Evolutionary conservation across 1,284 basidiomycete genomes (phyloP).

Genomic region (Albatrellus sp.): DNA sequence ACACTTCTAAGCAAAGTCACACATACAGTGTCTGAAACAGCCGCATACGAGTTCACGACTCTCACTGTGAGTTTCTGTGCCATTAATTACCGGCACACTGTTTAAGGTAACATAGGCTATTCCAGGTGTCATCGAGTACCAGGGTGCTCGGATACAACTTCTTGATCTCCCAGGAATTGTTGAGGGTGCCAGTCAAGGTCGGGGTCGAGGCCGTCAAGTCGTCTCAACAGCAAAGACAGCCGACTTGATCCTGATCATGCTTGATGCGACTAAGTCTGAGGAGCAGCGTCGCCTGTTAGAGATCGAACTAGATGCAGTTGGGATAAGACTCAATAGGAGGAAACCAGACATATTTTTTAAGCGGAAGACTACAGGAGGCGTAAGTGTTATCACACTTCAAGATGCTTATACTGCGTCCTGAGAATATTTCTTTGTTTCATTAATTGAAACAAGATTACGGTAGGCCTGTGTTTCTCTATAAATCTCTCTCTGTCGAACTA

Average conservation of each 20-base stretch:
- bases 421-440: neutral
- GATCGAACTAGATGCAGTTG: constrained; percentile 90
- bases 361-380: constrained; percentile 83
- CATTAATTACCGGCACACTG: constrained; percentile 1
- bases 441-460: constrained; percentile 35
- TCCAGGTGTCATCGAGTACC: constrained; percentile 88
- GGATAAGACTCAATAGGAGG: constrained; percentile 84
- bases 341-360: constrained; percentile 84
- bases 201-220: constrained; percentile 92
- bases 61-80: constrained; percentile 47
- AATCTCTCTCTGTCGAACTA: constrained; percentile 4
- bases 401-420: neutral
- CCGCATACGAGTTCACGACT: constrained; percentile 95
- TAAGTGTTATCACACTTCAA: constrained; percentile 28
- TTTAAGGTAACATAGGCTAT: constrained; percentile 54
- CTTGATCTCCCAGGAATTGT: constrained; percentile 97
- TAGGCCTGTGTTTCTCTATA: constrained; percentile 15
- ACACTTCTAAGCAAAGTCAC: constrained; percentile 89
- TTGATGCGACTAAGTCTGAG: constrained; percentile 93
- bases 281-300: constrained; percentile 86
- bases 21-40: constrained; percentile 79
- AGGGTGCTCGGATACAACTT: constrained; percentile 87
- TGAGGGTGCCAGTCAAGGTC: constrained; percentile 88
- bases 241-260: constrained; percentile 89
- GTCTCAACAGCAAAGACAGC: constrained; percentile 94